These are phyloP conservation scores for Kwoniella pini DNA, from an alignment of 768 basidiomycete genomes.

Conservation along the genomic window DNA sequence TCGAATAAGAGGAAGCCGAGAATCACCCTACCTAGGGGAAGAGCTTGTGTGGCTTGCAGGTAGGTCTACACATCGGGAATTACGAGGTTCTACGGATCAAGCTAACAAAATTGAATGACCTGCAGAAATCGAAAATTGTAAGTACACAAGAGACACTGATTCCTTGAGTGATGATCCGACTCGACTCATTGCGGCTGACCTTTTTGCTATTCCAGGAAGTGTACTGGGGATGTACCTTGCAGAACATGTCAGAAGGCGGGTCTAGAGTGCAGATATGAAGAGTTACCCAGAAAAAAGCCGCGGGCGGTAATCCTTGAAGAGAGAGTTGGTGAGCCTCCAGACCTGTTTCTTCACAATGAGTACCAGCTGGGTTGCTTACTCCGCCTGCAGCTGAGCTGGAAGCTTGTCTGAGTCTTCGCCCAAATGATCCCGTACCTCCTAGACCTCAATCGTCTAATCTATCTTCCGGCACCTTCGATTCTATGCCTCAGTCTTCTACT, in stretches of 20 bases:
- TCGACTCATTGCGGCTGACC: background rate
- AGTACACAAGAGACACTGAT: slow-evolving; percentile 6
- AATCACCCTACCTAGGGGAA: slow-evolving; percentile 36
- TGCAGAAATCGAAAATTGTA: slow-evolving; percentile 43
- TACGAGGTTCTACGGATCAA: background rate
- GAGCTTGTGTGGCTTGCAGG: slow-evolving; percentile 44
- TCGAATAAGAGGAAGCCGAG: slow-evolving; percentile 34
- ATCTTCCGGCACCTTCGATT: slow-evolving; percentile 1
- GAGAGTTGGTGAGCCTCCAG: slow-evolving; percentile 35
- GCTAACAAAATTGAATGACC: background rate
- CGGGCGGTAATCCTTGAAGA: slow-evolving; percentile 39
- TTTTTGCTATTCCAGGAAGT: slow-evolving; percentile 23
- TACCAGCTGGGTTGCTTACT: background rate
- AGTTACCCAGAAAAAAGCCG: slow-evolving; percentile 34
- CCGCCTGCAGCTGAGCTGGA: slow-evolving; percentile 20
- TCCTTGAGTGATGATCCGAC: too few relatives aligned
- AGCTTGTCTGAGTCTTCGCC: slow-evolving; percentile 4
- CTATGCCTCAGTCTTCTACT: background rate
- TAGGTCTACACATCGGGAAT: background rate
- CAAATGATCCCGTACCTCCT: slow-evolving; percentile 10
- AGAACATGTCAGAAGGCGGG: slow-evolving; percentile 34
- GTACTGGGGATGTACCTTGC: slow-evolving; percentile 43
- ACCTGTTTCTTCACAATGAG: background rate
- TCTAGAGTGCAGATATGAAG: slow-evolving; percentile 41
- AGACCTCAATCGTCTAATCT: background rate